Evolutionary conservation across 352 stramenopile genomes (phyloP).

Genomic region (Globisporangium takayamanum): DNA sequence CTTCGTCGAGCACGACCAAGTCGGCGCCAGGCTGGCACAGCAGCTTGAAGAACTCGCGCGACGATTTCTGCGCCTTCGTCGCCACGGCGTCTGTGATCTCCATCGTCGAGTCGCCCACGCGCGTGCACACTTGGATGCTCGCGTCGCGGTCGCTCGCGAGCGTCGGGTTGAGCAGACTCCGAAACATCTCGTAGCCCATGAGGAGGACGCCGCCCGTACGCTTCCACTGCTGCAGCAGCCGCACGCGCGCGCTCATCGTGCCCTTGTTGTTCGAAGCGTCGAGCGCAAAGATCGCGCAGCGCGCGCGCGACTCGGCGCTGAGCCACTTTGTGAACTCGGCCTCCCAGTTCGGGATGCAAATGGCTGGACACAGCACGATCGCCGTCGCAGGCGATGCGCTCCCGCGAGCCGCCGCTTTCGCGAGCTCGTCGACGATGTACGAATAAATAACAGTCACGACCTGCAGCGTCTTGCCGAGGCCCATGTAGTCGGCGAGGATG

Average conservation of each 20-base stretch:
- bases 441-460: slow-evolving; percentile 83
- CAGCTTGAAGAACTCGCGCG: slow-evolving; percentile 42
- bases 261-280: slow-evolving; percentile 56
- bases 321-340: slow-evolving; percentile 98
- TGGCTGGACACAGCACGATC: slow-evolving; percentile 94
- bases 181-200: slow-evolving; percentile 90
- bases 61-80: slow-evolving; percentile 44
- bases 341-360: slow-evolving; percentile 96
- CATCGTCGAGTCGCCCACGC: slow-evolving; percentile 55
- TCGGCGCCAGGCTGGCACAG: slow-evolving; percentile 63
- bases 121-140: slow-evolving; percentile 59
- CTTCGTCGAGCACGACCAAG: slow-evolving; percentile 84
- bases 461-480: slow-evolving; percentile 86
- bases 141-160: slow-evolving; percentile 28
- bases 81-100: slow-evolving; percentile 50
- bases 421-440: slow-evolving; percentile 54
- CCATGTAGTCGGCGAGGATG: slow-evolving; percentile 89
- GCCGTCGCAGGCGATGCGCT: slow-evolving; percentile 26
- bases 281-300: slow-evolving; percentile 54
- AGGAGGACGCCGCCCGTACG: slow-evolving; percentile 66
- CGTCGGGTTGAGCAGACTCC: slow-evolving; percentile 72
- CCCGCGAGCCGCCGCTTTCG: slow-evolving; percentile 8
- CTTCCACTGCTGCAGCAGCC: slow-evolving; percentile 71
- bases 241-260: slow-evolving; percentile 38
- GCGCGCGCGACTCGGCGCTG: slow-evolving; percentile 35